phyloP scores from a whole-genome alignment of 345 rosid species.

The Excoecaria cochinchinensis region DNA sequence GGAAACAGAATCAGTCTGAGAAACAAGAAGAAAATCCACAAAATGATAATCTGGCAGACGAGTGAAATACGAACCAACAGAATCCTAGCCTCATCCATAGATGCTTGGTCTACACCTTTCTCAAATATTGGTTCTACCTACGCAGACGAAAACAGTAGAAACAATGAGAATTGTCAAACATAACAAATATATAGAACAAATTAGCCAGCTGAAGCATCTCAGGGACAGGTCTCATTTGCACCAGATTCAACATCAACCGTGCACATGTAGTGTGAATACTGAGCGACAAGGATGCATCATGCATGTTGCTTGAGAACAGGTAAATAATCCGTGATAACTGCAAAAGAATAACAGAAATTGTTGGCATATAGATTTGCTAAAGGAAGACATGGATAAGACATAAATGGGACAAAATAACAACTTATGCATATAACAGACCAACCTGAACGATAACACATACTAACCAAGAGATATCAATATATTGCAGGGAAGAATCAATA shows the following conservation, averaged over 20 bases:
- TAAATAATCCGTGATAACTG: slow-evolving; percentile 97
- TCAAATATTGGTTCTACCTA: slow-evolving; percentile 99
- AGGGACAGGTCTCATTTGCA: slow-evolving; percentile 28
- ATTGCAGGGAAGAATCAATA: neutral
- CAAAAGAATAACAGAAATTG: slow-evolving; percentile 24
- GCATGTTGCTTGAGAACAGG: slow-evolving; percentile 96
- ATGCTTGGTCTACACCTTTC: slow-evolving; percentile 88
- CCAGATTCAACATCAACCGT: slow-evolving; percentile 98
- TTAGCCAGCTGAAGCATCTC: slow-evolving; percentile 9
- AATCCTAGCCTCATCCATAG: slow-evolving; percentile 96
- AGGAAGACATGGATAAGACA: neutral
- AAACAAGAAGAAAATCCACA: slow-evolving; percentile 15
- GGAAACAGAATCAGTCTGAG: slow-evolving; percentile 25
- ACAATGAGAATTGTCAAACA: slow-evolving; percentile 15
- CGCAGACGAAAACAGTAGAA: slow-evolving; percentile 23
- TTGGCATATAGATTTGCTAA: slow-evolving; percentile 12
- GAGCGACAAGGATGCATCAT: slow-evolving; percentile 91
- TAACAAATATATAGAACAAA: slow-evolving; percentile 4
- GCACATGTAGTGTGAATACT: slow-evolving; percentile 98
- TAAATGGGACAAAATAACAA: neutral
- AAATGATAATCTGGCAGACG: slow-evolving; percentile 14
- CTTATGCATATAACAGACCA: neutral
- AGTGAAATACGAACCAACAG: slow-evolving; percentile 57
- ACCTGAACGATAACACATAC: neutral
- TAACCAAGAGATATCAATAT: neutral